phyloP scores from a whole-genome alignment of 192 early-diverging fungal genomes.

The Mortierella hygrophila region DNA sequence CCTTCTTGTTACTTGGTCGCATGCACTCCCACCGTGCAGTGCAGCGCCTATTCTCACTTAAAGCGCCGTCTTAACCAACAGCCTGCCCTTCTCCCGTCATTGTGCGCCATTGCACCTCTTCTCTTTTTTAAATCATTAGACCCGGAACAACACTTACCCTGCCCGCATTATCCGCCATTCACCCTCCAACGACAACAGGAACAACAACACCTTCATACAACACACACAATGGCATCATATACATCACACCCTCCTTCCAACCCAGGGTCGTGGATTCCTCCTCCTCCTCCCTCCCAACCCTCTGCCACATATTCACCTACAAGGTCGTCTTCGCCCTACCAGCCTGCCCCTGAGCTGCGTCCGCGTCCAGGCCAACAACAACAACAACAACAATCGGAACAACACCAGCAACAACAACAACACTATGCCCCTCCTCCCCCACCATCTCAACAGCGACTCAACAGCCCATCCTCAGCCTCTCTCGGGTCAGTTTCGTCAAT shows the following conservation, averaged over 20 bases:
- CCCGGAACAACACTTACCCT: background rate
- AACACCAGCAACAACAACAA: constrained; percentile 18
- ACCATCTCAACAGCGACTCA: constrained; percentile 6
- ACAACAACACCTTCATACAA: background rate
- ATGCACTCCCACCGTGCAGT: background rate
- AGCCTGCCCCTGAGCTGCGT: constrained; percentile 2
- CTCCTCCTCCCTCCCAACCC: constrained; percentile 11
- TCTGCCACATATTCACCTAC: constrained; percentile 2
- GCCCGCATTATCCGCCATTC: background rate
- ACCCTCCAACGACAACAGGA: background rate
- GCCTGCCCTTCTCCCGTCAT: background rate
- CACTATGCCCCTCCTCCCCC: constrained; percentile 11
- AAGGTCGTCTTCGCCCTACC: constrained; percentile 17
- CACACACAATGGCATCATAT: background rate
- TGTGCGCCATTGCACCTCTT: background rate
- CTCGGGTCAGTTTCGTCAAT: constrained; percentile 11
- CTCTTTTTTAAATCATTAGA: background rate
- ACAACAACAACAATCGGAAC: constrained; percentile 16
- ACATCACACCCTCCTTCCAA: background rate
- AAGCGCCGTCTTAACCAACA: background rate
- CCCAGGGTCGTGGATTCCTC: constrained; percentile 15
- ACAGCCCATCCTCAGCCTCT: constrained; percentile 23
- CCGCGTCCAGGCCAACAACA: constrained; percentile 15
- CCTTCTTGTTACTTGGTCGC: background rate
- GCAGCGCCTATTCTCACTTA: background rate